Evolutionary conservation across 345 rosid species (phyloP).

Genomic region (Eucalyptus regnans): DNA sequence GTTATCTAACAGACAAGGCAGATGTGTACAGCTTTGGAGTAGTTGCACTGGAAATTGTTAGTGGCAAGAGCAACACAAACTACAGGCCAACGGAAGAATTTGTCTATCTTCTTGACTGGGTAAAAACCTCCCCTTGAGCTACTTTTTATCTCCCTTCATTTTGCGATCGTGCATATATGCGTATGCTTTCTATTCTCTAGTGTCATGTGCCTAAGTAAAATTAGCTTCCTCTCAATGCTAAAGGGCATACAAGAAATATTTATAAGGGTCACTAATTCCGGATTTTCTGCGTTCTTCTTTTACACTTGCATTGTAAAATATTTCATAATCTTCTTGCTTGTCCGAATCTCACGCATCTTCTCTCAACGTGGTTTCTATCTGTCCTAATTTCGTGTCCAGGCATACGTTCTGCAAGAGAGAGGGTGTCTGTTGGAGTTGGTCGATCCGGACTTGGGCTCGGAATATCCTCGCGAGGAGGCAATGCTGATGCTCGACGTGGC

Average conservation of each 20-base stretch:
- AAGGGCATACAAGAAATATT: not conserved
- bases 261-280: not conserved
- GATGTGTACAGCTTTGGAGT: slow-evolving; percentile 48
- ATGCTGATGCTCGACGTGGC: slow-evolving; percentile 71
- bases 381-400: slow-evolving; percentile 16
- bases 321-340: not conserved
- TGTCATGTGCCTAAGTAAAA: not conserved
- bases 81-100: slow-evolving; percentile 68
- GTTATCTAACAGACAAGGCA: slow-evolving; percentile 63
- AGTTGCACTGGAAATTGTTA: slow-evolving; percentile 35
- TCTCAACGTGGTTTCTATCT: not conserved
- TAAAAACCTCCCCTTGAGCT: slow-evolving; percentile 3
- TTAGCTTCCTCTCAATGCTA: not conserved
- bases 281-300: not conserved
- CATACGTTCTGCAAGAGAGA: slow-evolving; percentile 66
- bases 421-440: slow-evolving; percentile 51
- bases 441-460: slow-evolving; percentile 44
- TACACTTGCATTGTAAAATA: not conserved
- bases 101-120: slow-evolving; percentile 83
- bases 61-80: slow-evolving; percentile 76
- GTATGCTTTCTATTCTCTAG: not conserved
- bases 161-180: not conserved
- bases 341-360: not conserved
- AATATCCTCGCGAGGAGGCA: slow-evolving; percentile 56
- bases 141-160: not conserved